Evolutionary conservation across 2,329 filamentous ascomycete genomes (phyloP).

Genomic region (Daldinia eschscholtzii): DNA sequence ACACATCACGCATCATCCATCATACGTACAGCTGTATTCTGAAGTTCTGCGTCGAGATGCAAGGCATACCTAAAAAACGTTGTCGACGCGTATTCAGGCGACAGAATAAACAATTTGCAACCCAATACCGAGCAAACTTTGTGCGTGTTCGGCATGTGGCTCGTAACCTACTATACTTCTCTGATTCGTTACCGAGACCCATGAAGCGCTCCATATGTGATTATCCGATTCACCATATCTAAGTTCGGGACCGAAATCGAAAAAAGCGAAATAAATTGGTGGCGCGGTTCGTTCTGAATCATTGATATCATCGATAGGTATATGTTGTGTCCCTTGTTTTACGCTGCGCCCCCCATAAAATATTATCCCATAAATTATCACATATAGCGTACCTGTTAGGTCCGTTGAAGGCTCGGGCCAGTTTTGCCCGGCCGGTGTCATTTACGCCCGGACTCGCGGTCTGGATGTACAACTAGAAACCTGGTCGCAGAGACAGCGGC

Average conservation of each 20-base stretch:
- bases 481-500: background rate
- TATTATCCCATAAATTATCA: conserved; percentile 4
- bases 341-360: conserved; percentile 5
- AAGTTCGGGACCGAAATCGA: conserved; percentile 34
- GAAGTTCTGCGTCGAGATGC: background rate
- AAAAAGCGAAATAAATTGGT: conserved; percentile 16
- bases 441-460: background rate
- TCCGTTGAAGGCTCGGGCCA: background rate
- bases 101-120: background rate
- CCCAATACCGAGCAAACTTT: conserved; percentile 17
- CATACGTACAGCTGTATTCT: background rate
- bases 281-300: conserved; percentile 16
- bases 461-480: conserved; percentile 19
- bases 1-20: background rate
- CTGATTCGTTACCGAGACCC: conserved; percentile 5
- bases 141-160: conserved; percentile 1
- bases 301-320: conserved; percentile 21
- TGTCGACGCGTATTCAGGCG: background rate
- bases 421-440: conserved; percentile 3
- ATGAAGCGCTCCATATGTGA: conserved; percentile 16
- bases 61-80: background rate
- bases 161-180: conserved; percentile 4
- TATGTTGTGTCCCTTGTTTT: conserved; percentile 16
- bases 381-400: background rate
- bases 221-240: background rate